Conservation (phyloP, 2,329 filamentous ascomycete genomes). For the Penicillium griseofulvum region DNA sequence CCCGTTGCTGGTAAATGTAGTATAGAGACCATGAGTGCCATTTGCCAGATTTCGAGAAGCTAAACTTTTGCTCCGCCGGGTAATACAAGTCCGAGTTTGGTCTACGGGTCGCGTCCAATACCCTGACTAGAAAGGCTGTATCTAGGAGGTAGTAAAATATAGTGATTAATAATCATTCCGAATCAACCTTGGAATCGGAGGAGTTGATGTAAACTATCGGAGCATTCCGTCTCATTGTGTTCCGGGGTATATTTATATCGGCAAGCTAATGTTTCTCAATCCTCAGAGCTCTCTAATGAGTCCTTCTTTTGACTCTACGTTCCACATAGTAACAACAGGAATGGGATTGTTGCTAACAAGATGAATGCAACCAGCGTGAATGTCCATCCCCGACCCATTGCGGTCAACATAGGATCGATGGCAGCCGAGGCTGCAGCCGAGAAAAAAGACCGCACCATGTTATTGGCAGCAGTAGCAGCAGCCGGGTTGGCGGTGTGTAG, state of each 20-base stretch:
- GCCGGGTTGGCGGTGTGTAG: constrained; percentile 13
- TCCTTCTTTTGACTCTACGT: background rate
- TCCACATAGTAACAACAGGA: constrained; percentile 10
- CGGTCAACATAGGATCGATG: constrained; percentile 17
- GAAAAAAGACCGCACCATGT: constrained; percentile 19
- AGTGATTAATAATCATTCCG: background rate
- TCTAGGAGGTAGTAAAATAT: background rate
- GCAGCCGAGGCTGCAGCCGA: constrained; percentile 16
- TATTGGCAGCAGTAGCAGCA: constrained; percentile 18
- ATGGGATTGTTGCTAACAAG: constrained; percentile 8
- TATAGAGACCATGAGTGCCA: too few species aligned
- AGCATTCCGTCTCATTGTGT: background rate
- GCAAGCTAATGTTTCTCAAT: background rate
- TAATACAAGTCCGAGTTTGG: too few species aligned
- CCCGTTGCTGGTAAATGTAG: too few species aligned
- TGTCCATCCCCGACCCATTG: constrained; percentile 19
- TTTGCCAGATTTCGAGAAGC: too few species aligned
- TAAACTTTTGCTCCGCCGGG: too few species aligned
- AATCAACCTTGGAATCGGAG: background rate
- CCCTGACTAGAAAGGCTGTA: background rate
- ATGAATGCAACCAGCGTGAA: constrained; percentile 17
- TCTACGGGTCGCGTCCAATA: too few species aligned
- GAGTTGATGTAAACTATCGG: background rate
- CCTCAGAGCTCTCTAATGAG: background rate
- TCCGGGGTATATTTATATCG: background rate